A percentile compares a stretch with the other conserved stretches of the same genome.
Conservation (phyloP, 257 asterid species). For the Euphrasia confusa region DNA sequence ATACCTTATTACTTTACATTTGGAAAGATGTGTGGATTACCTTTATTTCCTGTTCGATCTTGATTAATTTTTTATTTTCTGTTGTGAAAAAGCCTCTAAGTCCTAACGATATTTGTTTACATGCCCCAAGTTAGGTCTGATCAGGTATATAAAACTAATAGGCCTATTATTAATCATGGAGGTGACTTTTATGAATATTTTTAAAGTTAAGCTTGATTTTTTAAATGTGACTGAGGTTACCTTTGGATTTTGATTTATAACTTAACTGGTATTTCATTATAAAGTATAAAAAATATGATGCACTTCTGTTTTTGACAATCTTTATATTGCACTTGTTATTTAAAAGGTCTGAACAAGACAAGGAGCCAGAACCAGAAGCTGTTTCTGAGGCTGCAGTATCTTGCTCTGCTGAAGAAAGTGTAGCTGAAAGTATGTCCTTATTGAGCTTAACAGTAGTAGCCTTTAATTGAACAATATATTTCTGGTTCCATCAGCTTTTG, state of each 20-base stretch:
- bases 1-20: neutral
- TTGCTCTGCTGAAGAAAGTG: constrained; percentile 70
- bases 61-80: neutral
- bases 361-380: constrained; percentile 84
- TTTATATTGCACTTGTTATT: constrained; percentile 14
- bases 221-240: constrained; percentile 15
- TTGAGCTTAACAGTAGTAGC: constrained; percentile 8
- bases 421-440: constrained; percentile 55
- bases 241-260: constrained; percentile 12
- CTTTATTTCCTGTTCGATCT: neutral
- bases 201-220: neutral
- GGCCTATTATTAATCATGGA: neutral
- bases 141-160: neutral
- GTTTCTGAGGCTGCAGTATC: constrained; percentile 53
- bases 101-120: constrained; percentile 12
- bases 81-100: neutral
- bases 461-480: constrained; percentile 5
- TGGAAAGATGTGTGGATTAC: neutral
- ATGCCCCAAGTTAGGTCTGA: constrained; percentile 1
- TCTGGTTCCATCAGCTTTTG: constrained; percentile 19
- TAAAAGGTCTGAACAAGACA: constrained; percentile 97
- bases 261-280: too few species aligned
- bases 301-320: neutral
- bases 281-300: neutral
- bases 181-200: neutral